Evolutionary conservation across 208 protist genomes (phyloP), one percentile per base, ranked within the genome.

Genomic region (Leishmania martiniquensis): DNA sequence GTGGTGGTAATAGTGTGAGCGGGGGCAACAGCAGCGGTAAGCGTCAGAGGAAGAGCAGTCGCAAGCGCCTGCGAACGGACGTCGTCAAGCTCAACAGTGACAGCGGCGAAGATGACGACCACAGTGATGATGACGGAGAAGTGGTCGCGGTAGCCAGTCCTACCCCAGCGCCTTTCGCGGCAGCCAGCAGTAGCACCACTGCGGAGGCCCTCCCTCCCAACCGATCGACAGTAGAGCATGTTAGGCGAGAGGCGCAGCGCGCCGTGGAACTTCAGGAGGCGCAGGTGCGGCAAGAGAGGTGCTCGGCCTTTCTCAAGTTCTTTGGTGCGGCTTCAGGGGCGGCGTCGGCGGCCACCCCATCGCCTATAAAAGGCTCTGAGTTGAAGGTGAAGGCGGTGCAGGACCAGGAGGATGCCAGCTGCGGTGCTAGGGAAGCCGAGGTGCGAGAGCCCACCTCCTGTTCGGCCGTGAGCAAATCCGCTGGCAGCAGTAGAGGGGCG

Each of bases 311-410:
- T 44, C 76, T 87, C 25, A 75, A 75, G 17, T 84, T 87, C 52
- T 87, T 87, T 55, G 84, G 84, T 3, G 76, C 84, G 29, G 84
- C 84, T 22, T 75, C 77, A 7, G 75, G n/a, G 29, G 29, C 34
- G 29, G 9, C 25, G 52, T 2, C n/a, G 32, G 17, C 51, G 37
- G 34, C 34, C 37, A 45, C 52, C 47, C 49, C 52, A 12, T 29
- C 52, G 34, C 34, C 70, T 13, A 59, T 34, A 3, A 59, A 34
- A 47, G 17, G 1, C 22, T 15, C 70, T 2, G 22, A 22, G 44
- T n/a, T 0, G 15, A n/a, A 42, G 9, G 37, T 6, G 17, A 45
- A 20, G 22, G 70, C 51, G 9, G 49, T 49, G 51, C 54, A 72
- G 49, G 34, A 52, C 12, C 9, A 72, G n/a, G 32, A 17, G 13